These are phyloP conservation scores for Juncus effusus DNA, from an alignment of 176 grass and related monocot species.

Conservation along the genomic window DNA sequence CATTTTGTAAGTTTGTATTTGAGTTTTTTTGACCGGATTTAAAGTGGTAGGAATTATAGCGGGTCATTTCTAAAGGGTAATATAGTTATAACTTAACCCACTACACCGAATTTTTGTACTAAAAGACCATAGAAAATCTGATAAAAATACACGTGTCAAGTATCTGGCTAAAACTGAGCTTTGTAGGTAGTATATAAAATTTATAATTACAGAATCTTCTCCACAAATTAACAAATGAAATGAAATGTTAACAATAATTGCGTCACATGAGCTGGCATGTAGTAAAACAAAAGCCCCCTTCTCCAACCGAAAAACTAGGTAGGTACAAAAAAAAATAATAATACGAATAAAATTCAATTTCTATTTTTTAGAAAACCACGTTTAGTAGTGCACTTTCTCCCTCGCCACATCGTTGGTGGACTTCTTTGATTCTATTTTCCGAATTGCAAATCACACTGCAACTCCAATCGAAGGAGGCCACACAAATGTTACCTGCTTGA, in stretches of 20 bases:
- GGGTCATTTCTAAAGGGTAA: no score
- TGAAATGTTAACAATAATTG: background rate
- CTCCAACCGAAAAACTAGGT: background rate
- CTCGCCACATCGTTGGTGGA: slow-evolving; percentile 72
- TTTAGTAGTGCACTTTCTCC: slow-evolving; percentile 39
- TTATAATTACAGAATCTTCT: no score
- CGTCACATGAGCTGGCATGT: slow-evolving; percentile 12
- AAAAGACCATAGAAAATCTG: background rate
- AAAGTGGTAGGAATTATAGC: background rate
- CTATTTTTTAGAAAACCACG: slow-evolving; percentile 42
- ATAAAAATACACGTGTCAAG: slow-evolving; percentile 22
- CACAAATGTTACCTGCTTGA: slow-evolving; percentile 68
- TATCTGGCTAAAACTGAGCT: no score
- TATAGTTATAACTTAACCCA: no score
- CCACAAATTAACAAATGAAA: slow-evolving; percentile 13
- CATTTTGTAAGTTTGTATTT: no score
- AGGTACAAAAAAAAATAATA: background rate
- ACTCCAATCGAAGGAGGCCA: slow-evolving; percentile 76
- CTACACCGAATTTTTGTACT: no score
- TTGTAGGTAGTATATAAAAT: no score
- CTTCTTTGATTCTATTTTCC: slow-evolving; percentile 58
- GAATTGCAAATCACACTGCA: slow-evolving; percentile 89
- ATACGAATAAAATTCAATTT: background rate
- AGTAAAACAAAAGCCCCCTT: slow-evolving; percentile 11
- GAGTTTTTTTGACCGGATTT: background rate